Base-by-base conservation (phyloP, 2,329 filamentous ascomycete species). In the Aspergillus fructus region DNA sequence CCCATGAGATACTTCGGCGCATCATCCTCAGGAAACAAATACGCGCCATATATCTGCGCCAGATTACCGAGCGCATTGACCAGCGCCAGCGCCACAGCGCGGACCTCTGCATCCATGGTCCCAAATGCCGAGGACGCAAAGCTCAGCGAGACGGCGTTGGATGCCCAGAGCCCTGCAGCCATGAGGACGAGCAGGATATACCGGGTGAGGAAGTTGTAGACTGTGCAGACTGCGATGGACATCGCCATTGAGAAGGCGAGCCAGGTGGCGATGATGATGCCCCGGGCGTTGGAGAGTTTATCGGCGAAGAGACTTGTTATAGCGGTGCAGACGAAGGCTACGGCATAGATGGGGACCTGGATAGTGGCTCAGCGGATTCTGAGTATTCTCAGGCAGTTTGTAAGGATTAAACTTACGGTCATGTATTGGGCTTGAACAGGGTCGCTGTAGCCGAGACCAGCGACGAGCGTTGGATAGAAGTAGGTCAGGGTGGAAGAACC, bases 101-200 rank as follows among this genome's bases (percentile, higher is more conserved):
- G 37, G 3, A 34, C 39, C 8, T 55, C 45, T 2, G 40, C 40
- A 27, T 52, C 39, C 49, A 52, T 37, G 13, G 6, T 13, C 21
- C n/a, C 33, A n/a, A 50, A 50, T 2, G 48, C 21, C 15, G 48
- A 50, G 7, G 48, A 50, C 15, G 48, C 48, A n/a, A 41, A 50
- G 7, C 19, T 27, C 12, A 52, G 49, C 5, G 49, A 34, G 12
- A 19, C 37, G 2, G 49, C 24, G 19, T 52, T 45, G 4, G 49
- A 45, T 12, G 45, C n/a, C 53, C 53, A 55, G 1, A 55, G 37
- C 3, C 53, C 53, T 11, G 53, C 51, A 4, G 51, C 51, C 51
- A 55, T 49, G 19, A 49, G 40, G 6, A 48, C 37, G n/a, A 55
- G 53, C n/a, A 55, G 46, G 30, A 46, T 43, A 8, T 54, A 54